These are phyloP conservation scores for Leccinum angustisporum DNA, from an alignment of 1,284 basidiomycete genomes.

Conservation along the genomic window DNA sequence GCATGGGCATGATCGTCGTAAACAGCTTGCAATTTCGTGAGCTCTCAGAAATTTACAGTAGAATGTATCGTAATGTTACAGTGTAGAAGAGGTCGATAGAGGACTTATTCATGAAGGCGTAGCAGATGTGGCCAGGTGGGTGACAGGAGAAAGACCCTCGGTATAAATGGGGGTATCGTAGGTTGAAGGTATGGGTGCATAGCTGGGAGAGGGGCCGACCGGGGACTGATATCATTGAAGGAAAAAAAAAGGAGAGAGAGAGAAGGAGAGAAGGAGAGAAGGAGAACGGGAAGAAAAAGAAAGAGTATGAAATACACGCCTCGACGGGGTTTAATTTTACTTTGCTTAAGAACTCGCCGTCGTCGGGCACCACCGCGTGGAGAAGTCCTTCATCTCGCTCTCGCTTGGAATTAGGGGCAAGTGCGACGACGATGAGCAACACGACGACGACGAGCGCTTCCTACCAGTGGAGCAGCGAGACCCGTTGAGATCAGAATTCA, in stretches of 20 bases:
- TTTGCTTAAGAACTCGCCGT: neutral
- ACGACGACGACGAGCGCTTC: neutral
- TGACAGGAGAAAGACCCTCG: neutral
- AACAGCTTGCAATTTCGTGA: conserved; percentile 3
- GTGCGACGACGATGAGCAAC: neutral
- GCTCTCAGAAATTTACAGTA: conserved; percentile 19
- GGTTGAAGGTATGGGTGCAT: conserved; percentile 6
- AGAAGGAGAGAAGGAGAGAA: neutral
- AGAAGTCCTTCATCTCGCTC: conserved; percentile 9
- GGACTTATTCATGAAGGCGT: conserved; percentile 3
- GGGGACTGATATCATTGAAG: neutral
- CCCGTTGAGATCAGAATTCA: neutral
- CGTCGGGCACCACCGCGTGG: conserved; percentile 1
- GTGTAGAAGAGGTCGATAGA: neutral
- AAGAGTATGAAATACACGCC: neutral
- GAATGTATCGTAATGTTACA: conserved; percentile 15
- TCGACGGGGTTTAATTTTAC: conserved; percentile 3
- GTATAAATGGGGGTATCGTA: conserved; percentile 11
- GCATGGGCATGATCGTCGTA: neutral
- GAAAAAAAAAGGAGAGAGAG: neutral
- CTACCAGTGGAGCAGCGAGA: neutral
- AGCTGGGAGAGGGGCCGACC: neutral
- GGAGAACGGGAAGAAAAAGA: neutral
- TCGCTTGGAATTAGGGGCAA: neutral
- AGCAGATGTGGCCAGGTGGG: conserved; percentile 4